Base-by-base conservation (phyloP, 768 basidiomycete species). In the Tricholoma matsutake region DNA sequence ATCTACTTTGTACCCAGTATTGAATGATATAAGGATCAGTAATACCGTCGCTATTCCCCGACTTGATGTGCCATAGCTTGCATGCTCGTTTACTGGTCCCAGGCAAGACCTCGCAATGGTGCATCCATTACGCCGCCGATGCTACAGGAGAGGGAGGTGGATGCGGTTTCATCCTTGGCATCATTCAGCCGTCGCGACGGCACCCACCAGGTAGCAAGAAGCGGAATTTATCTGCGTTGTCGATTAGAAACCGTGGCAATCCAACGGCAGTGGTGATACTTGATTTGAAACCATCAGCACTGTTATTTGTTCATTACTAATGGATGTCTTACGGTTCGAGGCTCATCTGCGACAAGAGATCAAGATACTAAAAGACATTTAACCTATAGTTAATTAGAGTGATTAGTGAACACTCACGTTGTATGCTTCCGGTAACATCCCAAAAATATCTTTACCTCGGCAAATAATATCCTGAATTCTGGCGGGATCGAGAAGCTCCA, bases 351-450 rank as follows among this genome's bases (percentile, higher is more conserved):
- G 80, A 78, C 47, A 85, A 67, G 14, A 86, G 67, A 63, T 85
- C 83, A 41, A 79, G 74, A 64, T 81, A 85, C 83, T 84, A 63
- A 13, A n/a, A 13, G 62, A 22, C 10, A 56, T 62, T 34, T 59
- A 39, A 34, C 32, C 59, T 20, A 43, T 32, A n/a, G 39, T 20
- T 52, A 6, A 10, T 28, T 28, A 45, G 43, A 6, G 43, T 18
- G 28, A 18, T 32, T 62, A 47, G 22, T 25, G 25, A 22, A 28
- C n/a, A 76, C 80, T 68, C 63, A 84, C 82, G 58, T 73, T 80
- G 65, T 83, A 84, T 1, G 82, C 83, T 70, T 88, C 86, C 16
- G 86, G 86, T 8, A 87, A 70, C 85, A 87, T 86, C 11, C 78
- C 82, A 67, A 86, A 87, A 25, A 87, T 82, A 62, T 88, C 86